These are phyloP conservation scores for Heterobasidion occidentale DNA, from an alignment of 1,284 basidiomycete genomes.

Conservation along the genomic window DNA sequence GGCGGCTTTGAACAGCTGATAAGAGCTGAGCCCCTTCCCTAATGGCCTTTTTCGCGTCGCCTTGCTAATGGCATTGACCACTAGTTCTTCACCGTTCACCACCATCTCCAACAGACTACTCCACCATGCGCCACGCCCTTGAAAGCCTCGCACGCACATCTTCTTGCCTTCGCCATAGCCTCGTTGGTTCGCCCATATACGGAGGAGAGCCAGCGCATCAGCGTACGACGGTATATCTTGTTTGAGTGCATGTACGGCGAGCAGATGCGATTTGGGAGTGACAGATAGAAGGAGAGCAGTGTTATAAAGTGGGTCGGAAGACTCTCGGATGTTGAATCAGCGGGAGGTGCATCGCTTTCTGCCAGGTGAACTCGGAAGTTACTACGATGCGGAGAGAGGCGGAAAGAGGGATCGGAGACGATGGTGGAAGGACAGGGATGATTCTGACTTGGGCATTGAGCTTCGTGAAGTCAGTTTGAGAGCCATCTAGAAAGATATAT, in stretches of 20 bases:
- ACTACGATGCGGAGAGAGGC: constrained; percentile 71
- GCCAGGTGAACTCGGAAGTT: constrained; percentile 48
- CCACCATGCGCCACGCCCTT: constrained; percentile 65
- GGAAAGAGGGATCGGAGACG: constrained; percentile 53
- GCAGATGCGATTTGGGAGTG: constrained; percentile 59
- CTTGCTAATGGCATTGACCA: constrained; percentile 11
- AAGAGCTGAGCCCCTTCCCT: constrained; percentile 74
- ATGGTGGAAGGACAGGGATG: constrained; percentile 56
- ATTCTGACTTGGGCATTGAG: constrained; percentile 67
- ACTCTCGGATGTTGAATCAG: constrained; percentile 12
- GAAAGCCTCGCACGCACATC: constrained; percentile 61
- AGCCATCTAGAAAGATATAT: constrained; percentile 50
- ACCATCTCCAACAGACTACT: constrained; percentile 63
- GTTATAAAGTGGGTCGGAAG: constrained; percentile 72
- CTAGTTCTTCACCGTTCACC: constrained; percentile 59
- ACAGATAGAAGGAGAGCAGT: constrained; percentile 62
- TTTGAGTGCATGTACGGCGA: constrained; percentile 62
- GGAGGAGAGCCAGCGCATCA: constrained; percentile 75
- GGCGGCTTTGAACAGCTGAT: constrained; percentile 79
- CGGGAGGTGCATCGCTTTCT: constrained; percentile 12
- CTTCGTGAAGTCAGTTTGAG: constrained; percentile 57
- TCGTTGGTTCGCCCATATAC: constrained; percentile 88
- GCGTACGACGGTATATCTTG: constrained; percentile 58
- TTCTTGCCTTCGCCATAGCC: constrained; percentile 54
- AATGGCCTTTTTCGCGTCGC: constrained; percentile 34